phyloP scores from a whole-genome alignment of 176 grass and related monocot genomes.

The Cenchrus purpureus region DNA sequence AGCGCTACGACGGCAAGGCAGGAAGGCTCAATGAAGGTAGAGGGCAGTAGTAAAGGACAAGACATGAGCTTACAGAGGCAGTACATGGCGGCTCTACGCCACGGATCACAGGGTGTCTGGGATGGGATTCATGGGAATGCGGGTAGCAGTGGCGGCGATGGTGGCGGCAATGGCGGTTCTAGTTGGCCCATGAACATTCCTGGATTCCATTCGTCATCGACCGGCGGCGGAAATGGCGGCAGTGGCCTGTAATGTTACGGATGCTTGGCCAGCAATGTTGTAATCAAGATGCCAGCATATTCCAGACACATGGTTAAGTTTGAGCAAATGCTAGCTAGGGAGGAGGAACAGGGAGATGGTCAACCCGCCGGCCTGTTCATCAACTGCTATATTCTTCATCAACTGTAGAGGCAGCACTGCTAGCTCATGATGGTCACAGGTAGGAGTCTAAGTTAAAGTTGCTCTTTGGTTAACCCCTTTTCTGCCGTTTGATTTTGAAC shows the following conservation, averaged over 20 bases:
- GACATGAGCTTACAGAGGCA: constrained; percentile 59
- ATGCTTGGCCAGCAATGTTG: neutral
- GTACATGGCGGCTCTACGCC: constrained; percentile 53
- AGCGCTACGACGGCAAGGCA: constrained; percentile 33
- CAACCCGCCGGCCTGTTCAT: constrained; percentile 1
- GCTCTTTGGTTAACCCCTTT: constrained; percentile 43
- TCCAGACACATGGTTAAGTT: constrained; percentile 14
- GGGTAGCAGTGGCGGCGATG: neutral
- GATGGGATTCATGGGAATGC: constrained; percentile 10
- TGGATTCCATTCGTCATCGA: constrained; percentile 67
- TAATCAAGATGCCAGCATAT: neutral
- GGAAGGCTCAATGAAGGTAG: constrained; percentile 59
- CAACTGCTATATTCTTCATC: constrained; percentile 41
- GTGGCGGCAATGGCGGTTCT: constrained; percentile 23
- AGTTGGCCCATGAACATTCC: constrained; percentile 71
- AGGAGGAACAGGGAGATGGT: constrained; percentile 10
- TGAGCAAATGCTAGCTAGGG: constrained; percentile 16
- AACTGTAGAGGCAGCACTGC: constrained; percentile 28
- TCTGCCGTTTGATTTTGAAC: constrained; percentile 51
- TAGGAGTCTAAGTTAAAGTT: constrained; percentile 57
- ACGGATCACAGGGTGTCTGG: constrained; percentile 57
- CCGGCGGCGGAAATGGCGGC: constrained; percentile 34
- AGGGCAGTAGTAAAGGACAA: constrained; percentile 40
- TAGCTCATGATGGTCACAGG: constrained; percentile 53
- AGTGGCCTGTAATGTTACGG: constrained; percentile 42